Evolutionary conservation across 176 grass and related monocot species (phyloP).

Genomic region (Guadua angustifolia): DNA sequence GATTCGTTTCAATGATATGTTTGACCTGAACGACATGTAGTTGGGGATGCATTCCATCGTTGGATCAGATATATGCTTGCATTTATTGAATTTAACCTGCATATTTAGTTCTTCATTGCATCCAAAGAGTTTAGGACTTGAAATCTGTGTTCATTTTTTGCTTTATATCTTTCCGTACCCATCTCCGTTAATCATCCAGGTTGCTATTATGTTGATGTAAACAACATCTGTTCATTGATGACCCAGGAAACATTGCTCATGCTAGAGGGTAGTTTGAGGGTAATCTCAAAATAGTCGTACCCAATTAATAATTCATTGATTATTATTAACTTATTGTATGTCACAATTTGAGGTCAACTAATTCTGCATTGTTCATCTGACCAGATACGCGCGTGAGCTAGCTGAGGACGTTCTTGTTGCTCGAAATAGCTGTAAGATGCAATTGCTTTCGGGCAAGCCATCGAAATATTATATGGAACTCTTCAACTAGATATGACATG

Average conservation of each 20-base stretch:
- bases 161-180: background rate
- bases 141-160: background rate
- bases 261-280: background rate
- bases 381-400: background rate
- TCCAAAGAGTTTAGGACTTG: background rate
- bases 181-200: background rate
- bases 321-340: background rate
- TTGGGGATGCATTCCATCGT: background rate
- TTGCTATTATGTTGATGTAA: background rate
- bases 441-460: background rate
- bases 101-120: background rate
- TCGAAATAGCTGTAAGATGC: background rate
- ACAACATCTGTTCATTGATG: background rate
- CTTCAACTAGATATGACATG: background rate
- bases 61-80: background rate
- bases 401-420: background rate
- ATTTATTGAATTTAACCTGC: background rate
- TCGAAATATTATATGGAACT: background rate
- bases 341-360: background rate
- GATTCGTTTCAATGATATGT: background rate
- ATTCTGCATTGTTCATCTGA: background rate
- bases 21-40: background rate
- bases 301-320: background rate
- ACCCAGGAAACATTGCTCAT: slow-evolving; percentile 48
- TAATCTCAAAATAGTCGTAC: too few relatives aligned